Evolutionary conservation across 2,329 filamentous ascomycete species (phyloP).

Genomic region (Onygenales sp.): DNA sequence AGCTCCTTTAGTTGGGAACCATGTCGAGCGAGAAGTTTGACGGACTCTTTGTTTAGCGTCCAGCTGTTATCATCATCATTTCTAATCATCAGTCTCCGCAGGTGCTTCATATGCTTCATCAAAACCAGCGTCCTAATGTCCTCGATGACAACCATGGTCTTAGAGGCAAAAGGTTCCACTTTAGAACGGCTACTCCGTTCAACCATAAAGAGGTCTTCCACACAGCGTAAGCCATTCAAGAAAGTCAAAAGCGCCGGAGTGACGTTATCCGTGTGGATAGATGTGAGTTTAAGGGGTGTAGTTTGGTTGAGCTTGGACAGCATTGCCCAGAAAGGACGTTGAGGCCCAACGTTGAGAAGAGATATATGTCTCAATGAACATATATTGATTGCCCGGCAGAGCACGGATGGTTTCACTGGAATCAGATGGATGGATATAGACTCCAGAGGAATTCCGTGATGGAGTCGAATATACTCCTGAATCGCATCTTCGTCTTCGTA

Average conservation of each 20-base stretch:
- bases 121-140: conserved; percentile 50
- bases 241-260: conserved; percentile 37
- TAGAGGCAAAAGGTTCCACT: conserved; percentile 45
- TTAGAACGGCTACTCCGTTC: conserved; percentile 45
- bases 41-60: conserved; percentile 32
- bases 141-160: conserved; percentile 43
- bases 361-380: conserved; percentile 48
- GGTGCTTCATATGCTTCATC: conserved; percentile 46
- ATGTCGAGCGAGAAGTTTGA: conserved; percentile 9
- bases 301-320: conserved; percentile 46
- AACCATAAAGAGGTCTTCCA: conserved; percentile 52
- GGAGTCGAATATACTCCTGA: conserved; percentile 46
- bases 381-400: conserved; percentile 49
- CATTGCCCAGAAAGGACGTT: conserved; percentile 50
- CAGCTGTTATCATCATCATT: conserved; percentile 46
- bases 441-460: conserved; percentile 49
- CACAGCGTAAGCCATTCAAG: conserved; percentile 42
- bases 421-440: conserved; percentile 49
- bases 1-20: conserved; percentile 15
- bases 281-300: conserved; percentile 43
- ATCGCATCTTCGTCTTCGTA: conserved; percentile 6
- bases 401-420: conserved; percentile 49
- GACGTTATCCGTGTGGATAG: conserved; percentile 56
- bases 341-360: conserved; percentile 54
- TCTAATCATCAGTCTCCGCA: conserved; percentile 52